Evolutionary conservation across 2,329 filamentous ascomycete species (phyloP).

Genomic region (Sclerotinia spermophila): DNA sequence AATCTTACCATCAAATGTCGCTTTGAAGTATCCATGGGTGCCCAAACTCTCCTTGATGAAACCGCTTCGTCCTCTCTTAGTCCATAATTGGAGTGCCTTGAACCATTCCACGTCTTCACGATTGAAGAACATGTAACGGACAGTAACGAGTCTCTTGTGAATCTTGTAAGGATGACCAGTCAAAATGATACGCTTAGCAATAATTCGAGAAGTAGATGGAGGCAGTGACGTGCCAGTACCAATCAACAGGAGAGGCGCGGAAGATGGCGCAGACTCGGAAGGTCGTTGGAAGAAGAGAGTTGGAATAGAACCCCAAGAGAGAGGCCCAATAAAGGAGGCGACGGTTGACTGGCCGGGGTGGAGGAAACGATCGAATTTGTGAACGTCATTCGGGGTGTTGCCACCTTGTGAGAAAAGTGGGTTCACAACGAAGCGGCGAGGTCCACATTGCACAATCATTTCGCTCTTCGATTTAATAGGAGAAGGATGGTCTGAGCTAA

Average conservation of each 20-base stretch:
- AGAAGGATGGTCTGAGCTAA: slow-evolving; percentile 70
- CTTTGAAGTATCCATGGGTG: slow-evolving; percentile 99
- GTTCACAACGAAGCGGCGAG: slow-evolving; percentile 81
- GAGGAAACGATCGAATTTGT: slow-evolving; percentile 91
- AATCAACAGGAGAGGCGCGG: slow-evolving; percentile 63
- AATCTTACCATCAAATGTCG: slow-evolving; percentile 92
- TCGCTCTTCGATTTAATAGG: slow-evolving; percentile 91
- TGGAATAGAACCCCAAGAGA: slow-evolving; percentile 91
- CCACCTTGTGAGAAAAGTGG: slow-evolving; percentile 88
- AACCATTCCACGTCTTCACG: slow-evolving; percentile 94
- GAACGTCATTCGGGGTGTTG: slow-evolving; percentile 90
- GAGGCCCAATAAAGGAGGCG: slow-evolving; percentile 82
- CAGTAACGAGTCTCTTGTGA: slow-evolving; percentile 93
- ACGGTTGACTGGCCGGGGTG: slow-evolving; percentile 88
- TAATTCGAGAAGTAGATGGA: slow-evolving; percentile 70
- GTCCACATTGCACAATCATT: slow-evolving; percentile 85
- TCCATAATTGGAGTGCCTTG: slow-evolving; percentile 94
- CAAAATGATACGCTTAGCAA: slow-evolving; percentile 90
- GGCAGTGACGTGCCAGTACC: slow-evolving; percentile 84
- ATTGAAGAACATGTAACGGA: slow-evolving; percentile 99
- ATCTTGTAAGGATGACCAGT: slow-evolving; percentile 98
- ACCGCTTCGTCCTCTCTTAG: slow-evolving; percentile 78
- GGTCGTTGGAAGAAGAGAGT: slow-evolving; percentile 77
- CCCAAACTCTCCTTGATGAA: slow-evolving; percentile 92
- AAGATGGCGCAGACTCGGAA: slow-evolving; percentile 43